These are phyloP conservation scores for Eucalyptus pauciflora DNA, from an alignment of 345 rosid genomes.

Conservation along the genomic window DNA sequence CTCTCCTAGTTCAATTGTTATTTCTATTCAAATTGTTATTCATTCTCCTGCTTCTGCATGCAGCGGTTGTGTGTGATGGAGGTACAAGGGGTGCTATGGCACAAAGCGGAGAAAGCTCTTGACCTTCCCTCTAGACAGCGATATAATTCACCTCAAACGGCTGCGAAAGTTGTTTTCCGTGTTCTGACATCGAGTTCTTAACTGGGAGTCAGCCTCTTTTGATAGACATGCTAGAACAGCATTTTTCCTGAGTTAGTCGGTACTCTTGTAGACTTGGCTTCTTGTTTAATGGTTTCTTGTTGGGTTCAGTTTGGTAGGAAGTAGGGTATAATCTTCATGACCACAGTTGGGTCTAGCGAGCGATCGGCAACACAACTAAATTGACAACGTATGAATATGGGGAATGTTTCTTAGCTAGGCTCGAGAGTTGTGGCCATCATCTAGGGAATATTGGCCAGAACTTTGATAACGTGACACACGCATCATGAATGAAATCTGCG, in stretches of 20 bases:
- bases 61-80: slow-evolving; percentile 38
- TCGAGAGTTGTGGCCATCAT: not conserved
- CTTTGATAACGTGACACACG: not conserved
- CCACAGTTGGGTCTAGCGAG: not conserved
- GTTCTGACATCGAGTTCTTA: not conserved
- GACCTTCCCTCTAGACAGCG: slow-evolving; percentile 72
- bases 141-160: slow-evolving; percentile 85
- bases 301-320: not conserved
- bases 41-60: slow-evolving; percentile 19
- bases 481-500: not conserved
- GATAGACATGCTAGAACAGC: not conserved
- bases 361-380: not conserved
- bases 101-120: slow-evolving; percentile 27
- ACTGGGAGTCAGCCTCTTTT: not conserved
- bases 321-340: not conserved
- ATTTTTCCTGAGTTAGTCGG: not conserved
- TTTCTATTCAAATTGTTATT: not conserved
- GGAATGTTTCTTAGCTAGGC: not conserved
- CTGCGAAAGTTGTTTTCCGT: slow-evolving; percentile 2
- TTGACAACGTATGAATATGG: not conserved
- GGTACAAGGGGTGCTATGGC: slow-evolving; percentile 51
- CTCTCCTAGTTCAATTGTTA: not conserved
- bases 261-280: not conserved
- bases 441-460: not conserved
- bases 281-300: not conserved